Evolutionary conservation across 1,284 basidiomycete species (phyloP).

Genomic region (Tylopilus sp.): DNA sequence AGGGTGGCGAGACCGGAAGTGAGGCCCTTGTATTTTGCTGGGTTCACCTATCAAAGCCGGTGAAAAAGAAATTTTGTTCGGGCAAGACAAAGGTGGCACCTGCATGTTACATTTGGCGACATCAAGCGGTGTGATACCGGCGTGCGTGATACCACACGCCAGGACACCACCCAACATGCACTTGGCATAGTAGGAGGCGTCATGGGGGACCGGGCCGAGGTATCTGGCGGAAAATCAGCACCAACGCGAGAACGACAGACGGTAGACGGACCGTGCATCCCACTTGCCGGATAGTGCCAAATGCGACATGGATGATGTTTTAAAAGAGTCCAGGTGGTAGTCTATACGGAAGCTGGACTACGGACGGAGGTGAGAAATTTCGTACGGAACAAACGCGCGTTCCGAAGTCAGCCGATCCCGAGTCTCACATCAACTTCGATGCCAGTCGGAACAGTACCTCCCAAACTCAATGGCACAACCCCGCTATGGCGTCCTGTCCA

Average conservation of each 20-base stretch:
- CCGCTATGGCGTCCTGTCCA: constrained; percentile 22
- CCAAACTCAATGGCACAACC: constrained; percentile 16
- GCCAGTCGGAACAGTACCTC: constrained; percentile 3
- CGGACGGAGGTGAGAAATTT: background rate
- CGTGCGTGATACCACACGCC: constrained; percentile 93
- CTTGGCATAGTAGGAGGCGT: constrained; percentile 70
- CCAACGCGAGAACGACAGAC: constrained; percentile 4
- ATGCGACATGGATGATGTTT: constrained; percentile 24
- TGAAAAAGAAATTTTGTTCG: background rate
- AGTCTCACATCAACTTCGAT: constrained; percentile 2
- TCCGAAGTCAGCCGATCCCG: background rate
- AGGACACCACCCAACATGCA: constrained; percentile 87
- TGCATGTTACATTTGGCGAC: constrained; percentile 99
- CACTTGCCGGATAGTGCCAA: constrained; percentile 50
- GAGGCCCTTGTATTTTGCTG: constrained; percentile 74
- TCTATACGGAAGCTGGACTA: background rate
- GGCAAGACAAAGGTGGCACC: constrained; percentile 45
- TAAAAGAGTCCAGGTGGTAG: constrained; percentile 8
- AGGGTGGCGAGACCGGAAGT: constrained; percentile 69
- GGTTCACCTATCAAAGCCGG: constrained; percentile 48
- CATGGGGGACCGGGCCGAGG: constrained; percentile 70
- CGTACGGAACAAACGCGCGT: background rate
- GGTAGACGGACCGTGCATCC: constrained; percentile 58
- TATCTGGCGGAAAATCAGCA: constrained; percentile 39
- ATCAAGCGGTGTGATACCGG: constrained; percentile 89